Conservation (phyloP, 2,329 filamentous ascomycete species). For the Colletotrichum sublineola region DNA sequence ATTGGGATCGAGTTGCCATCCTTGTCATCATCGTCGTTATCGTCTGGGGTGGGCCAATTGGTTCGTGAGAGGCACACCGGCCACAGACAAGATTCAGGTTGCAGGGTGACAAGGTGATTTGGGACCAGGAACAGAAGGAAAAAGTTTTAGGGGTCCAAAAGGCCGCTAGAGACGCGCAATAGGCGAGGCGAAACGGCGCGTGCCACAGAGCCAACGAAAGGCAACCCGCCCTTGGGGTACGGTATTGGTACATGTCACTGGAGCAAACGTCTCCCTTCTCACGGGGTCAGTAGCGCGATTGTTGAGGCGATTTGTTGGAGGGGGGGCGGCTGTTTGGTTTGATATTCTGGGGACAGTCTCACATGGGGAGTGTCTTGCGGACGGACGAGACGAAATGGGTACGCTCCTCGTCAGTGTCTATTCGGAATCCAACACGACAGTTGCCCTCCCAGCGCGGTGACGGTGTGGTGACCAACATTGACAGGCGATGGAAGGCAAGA, state of each 20-base stretch:
- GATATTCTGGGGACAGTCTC: conserved; percentile 27
- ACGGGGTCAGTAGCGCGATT: too few relatives aligned
- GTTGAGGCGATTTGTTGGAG: too few relatives aligned
- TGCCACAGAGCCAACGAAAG: not conserved
- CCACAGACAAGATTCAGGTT: conserved; percentile 7
- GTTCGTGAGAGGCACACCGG: conserved; percentile 2
- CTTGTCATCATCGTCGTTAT: conserved; percentile 4
- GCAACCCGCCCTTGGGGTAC: not conserved
- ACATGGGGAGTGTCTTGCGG: conserved; percentile 26
- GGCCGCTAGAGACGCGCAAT: conserved; percentile 20
- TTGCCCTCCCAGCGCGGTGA: not conserved
- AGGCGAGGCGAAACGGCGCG: conserved; percentile 19
- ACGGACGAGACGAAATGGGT: conserved; percentile 14
- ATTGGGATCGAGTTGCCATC: conserved; percentile 16
- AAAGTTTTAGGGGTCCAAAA: conserved; percentile 29
- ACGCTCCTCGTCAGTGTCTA: not conserved
- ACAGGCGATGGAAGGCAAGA: conserved; percentile 25
- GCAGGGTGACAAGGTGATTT: not conserved
- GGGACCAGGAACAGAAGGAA: not conserved
- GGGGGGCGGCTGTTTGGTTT: conserved; percentile 25
- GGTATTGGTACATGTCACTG: not conserved
- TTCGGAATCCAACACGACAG: not conserved
- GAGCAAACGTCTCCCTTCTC: conserved; percentile 2
- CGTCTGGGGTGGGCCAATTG: not conserved
- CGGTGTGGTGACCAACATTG: not conserved